These are phyloP conservation scores for Calonectria montana DNA, from an alignment of 2,329 filamentous ascomycete species.

Conservation along the genomic window DNA sequence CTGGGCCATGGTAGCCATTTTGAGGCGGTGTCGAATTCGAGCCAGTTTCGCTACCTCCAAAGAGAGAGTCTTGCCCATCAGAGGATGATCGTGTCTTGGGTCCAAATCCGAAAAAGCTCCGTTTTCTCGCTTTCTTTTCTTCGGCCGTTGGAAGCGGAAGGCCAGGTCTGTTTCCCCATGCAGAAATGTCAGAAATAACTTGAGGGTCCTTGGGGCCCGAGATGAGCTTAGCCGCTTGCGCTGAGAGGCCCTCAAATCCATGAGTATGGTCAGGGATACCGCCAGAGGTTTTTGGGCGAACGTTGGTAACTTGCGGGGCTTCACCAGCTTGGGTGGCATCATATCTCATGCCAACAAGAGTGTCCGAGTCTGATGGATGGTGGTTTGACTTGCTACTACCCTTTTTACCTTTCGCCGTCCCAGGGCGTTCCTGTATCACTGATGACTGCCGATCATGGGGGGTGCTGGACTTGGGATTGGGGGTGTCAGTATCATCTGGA, in stretches of 20 bases:
- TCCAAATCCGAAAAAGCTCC: constrained; percentile 79
- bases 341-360: constrained; percentile 68
- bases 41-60: constrained; percentile 60
- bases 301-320: constrained; percentile 56
- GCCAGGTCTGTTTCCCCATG: constrained; percentile 85
- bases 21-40: constrained; percentile 57
- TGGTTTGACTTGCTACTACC: constrained; percentile 49
- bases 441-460: constrained; percentile 52
- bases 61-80: constrained; percentile 68
- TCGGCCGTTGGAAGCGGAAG: constrained; percentile 64
- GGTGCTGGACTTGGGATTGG: constrained; percentile 41
- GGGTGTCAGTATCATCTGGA: constrained; percentile 59
- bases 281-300: constrained; percentile 51
- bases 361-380: constrained; percentile 55
- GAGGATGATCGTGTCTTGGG: constrained; percentile 69
- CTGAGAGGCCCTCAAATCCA: constrained; percentile 49
- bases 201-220: constrained; percentile 88
- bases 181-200: constrained; percentile 83
- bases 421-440: constrained; percentile 40
- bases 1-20: constrained; percentile 61
- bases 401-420: constrained; percentile 53
- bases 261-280: constrained; percentile 49
- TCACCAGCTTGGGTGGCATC: constrained; percentile 66
- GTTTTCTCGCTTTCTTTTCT: constrained; percentile 85
- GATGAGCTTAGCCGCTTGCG: constrained; percentile 66